Evolutionary conservation across 164 flowering plant species (phyloP).

Genomic region (Vitis vinifera): ASM3070453v1 NC_081822.1:1642501-1643000

Average conservation of each 20-base stretch:
- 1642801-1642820: constrained; percentile 90
- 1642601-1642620: background rate
- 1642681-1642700: no score
- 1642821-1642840: constrained; percentile 89
- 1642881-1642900: no score
- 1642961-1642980: no score
- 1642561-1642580: constrained; percentile 94
- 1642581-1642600: constrained; percentile 78
- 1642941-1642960: no score
- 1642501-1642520: constrained; percentile 98
- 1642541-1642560: constrained; percentile 95
- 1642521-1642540: constrained; percentile 99
- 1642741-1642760: constrained; percentile 97
- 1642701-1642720: constrained; percentile 90
- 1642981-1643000: no score
- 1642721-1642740: constrained; percentile 99
- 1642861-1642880: constrained; percentile 75
- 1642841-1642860: constrained; percentile 98
- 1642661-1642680: no score
- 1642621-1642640: background rate
- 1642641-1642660: no score
- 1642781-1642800: constrained; percentile 98
- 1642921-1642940: no score
- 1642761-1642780: constrained; percentile 90
- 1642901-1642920: no score